Evolutionary conservation across 2,329 filamentous ascomycete genomes (phyloP).

Genomic region (Venturiaceae sp.): DNA sequence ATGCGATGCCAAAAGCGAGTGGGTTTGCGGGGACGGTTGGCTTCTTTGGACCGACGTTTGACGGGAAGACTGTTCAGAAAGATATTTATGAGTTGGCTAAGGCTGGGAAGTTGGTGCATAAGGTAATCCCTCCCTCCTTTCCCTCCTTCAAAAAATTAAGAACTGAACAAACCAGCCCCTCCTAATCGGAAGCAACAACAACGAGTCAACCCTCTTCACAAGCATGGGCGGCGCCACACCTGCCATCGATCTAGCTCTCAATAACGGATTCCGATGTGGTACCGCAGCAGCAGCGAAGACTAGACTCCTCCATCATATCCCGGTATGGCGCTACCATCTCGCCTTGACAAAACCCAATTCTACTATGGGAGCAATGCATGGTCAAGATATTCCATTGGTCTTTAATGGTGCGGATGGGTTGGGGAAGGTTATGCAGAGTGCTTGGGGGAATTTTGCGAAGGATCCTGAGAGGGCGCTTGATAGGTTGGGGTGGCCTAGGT

Average conservation of each 20-base stretch:
- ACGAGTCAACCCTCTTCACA: neutral
- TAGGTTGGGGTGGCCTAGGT: neutral
- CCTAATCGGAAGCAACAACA: conserved; percentile 1
- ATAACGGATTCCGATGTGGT: neutral
- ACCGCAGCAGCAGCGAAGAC: neutral
- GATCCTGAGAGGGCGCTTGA: neutral
- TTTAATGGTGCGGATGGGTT: neutral
- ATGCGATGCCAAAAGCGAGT: neutral
- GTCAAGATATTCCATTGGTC: neutral
- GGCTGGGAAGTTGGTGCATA: neutral
- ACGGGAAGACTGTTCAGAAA: neutral
- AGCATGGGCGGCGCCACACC: neutral
- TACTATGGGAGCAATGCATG: neutral
- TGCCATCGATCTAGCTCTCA: neutral
- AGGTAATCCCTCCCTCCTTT: neutral
- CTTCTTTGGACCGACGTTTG: neutral
- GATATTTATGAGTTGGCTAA: neutral
- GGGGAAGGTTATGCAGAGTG: neutral
- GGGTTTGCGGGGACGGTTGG: neutral
- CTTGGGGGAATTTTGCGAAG: neutral
- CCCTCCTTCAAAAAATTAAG: neutral
- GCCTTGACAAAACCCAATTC: neutral
- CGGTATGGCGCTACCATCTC: conserved; percentile 1
- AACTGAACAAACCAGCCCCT: too few species aligned
- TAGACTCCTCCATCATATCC: neutral